A percentile compares a stretch with the other conserved stretches of the same genome.
Conservation (phyloP, 208 protist species). For the Acanthamoeba quina region DNA sequence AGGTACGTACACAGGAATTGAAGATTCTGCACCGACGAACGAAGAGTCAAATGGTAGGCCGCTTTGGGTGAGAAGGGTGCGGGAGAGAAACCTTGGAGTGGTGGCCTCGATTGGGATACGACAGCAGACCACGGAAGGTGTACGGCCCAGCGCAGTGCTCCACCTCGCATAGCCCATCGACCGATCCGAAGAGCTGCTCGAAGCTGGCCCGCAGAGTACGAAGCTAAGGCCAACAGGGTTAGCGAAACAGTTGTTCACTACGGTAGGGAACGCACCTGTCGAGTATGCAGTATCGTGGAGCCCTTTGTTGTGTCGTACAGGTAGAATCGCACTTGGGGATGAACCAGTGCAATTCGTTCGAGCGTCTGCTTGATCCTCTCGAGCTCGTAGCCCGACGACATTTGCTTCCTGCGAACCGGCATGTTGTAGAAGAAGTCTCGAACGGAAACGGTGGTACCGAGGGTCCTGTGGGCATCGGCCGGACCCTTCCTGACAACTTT, state of each 20-base stretch:
- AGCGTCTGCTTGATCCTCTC: slow-evolving; percentile 41
- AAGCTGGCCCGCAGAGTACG: slow-evolving; percentile 54
- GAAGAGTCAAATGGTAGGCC: background rate
- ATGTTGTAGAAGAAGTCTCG: slow-evolving; percentile 55
- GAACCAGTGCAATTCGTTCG: slow-evolving; percentile 6
- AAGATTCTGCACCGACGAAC: background rate
- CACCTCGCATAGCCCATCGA: background rate
- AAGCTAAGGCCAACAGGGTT: background rate
- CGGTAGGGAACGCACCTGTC: background rate
- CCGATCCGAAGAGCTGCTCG: slow-evolving; percentile 22
- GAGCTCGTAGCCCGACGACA: background rate
- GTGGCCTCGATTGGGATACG: background rate
- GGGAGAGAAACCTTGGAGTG: slow-evolving; percentile 21
- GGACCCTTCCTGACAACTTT: background rate
- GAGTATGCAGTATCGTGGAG: background rate
- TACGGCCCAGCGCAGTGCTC: background rate
- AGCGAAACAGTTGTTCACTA: background rate
- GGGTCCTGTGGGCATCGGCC: background rate
- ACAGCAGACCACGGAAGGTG: slow-evolving; percentile 20
- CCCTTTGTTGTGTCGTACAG: slow-evolving; percentile 31
- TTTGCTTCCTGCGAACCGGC: slow-evolving; percentile 35
- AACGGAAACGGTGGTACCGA: slow-evolving; percentile 42
- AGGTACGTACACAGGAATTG: slow-evolving; percentile 35
- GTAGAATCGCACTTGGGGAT: background rate
- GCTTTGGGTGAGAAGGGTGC: background rate